Evolutionary conservation across 768 basidiomycete species (phyloP).

Genomic region (Jaapia argillacea): DNA sequence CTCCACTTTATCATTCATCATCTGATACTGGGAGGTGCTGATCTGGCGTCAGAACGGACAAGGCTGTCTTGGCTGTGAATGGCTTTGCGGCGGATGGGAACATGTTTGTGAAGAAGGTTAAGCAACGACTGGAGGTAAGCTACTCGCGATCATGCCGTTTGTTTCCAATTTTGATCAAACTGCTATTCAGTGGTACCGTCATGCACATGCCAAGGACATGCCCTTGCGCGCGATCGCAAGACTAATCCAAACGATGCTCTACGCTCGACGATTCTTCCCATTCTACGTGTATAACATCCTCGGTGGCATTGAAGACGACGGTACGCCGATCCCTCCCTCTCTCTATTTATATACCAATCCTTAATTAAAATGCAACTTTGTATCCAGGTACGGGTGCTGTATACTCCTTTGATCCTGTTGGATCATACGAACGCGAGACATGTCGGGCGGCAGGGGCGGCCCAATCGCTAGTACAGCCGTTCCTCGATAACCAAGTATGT

Average conservation of each 20-base stretch:
- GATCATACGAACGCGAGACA: slow-evolving; percentile 94
- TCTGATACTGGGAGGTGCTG: slow-evolving; percentile 2
- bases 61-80: slow-evolving; percentile 88
- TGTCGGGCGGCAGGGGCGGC: slow-evolving; percentile 96
- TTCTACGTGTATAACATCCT: slow-evolving; percentile 97
- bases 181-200: slow-evolving; percentile 79
- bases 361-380: slow-evolving; percentile 6
- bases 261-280: slow-evolving; percentile 93
- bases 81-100: slow-evolving; percentile 97
- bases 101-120: slow-evolving; percentile 94
- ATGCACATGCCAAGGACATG: slow-evolving; percentile 97
- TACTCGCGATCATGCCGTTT: slow-evolving; percentile 5
- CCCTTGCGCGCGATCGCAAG: slow-evolving; percentile 95
- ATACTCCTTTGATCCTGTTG: slow-evolving; percentile 99
- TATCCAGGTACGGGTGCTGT: slow-evolving; percentile 83
- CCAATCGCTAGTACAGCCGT: slow-evolving; percentile 90
- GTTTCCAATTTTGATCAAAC: not conserved
- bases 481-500: slow-evolving; percentile 95
- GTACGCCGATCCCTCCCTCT: slow-evolving; percentile 34
- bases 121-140: slow-evolving; percentile 90
- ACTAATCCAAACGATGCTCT: slow-evolving; percentile 97
- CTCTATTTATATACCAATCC: slow-evolving; percentile 4
- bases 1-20: slow-evolving; percentile 1
- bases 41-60: slow-evolving; percentile 61
- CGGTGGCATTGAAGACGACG: slow-evolving; percentile 93